Evolutionary conservation across 179 eudicot species (phyloP), one percentile per base, ranked within the genome.

Genomic region (Actinidia polygama): DNA sequence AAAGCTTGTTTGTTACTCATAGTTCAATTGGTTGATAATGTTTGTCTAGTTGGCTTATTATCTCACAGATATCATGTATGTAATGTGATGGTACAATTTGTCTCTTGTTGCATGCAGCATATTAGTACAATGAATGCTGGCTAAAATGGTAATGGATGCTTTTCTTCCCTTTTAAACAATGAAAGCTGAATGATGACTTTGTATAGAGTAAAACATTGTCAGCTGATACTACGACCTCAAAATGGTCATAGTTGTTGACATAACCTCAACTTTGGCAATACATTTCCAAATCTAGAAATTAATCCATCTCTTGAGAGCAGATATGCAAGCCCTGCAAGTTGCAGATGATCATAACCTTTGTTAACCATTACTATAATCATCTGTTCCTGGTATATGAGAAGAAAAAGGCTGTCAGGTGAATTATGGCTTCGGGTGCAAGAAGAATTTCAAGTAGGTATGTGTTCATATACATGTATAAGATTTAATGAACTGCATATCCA

Each of bases 351-450:
- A 73, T 59, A 12, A 18, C 53, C 67, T 57, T 70, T 9, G 49
- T 18, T 79, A 62, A 63, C 12, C 10, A 30, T 44, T 44, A 57
- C 64, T 85, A 30, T 47, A 53, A 81, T 71, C 63, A 44, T 83
- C 4, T 86, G 59, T 83, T 86, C 47, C 92, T 94, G 99, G 96
- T 94, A 67, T 86, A 94, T 87, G 98, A 93, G 88, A 96, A 95
- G 91, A 94, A 86, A 85, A 89, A 86, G 71, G 83, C 83, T 69
- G 87, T 82, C 75, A 79, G 85, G 75, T 94, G 99, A 96, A 93
- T 89, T 96, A 96, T 57, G 98, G 94, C 91, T 80, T 96, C 82
- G 98, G 98, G 57, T 78, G 94, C 89, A 90, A 79, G 85, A 86
- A 82, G 79, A 96, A 94, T 76, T 88, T 94, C 75, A 93, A 94